A percentile compares a stretch with the other conserved stretches of the same genome.
Conservation (phyloP, 2,329 filamentous ascomycete species). For the Pseudocercospora eumusae region DNA sequence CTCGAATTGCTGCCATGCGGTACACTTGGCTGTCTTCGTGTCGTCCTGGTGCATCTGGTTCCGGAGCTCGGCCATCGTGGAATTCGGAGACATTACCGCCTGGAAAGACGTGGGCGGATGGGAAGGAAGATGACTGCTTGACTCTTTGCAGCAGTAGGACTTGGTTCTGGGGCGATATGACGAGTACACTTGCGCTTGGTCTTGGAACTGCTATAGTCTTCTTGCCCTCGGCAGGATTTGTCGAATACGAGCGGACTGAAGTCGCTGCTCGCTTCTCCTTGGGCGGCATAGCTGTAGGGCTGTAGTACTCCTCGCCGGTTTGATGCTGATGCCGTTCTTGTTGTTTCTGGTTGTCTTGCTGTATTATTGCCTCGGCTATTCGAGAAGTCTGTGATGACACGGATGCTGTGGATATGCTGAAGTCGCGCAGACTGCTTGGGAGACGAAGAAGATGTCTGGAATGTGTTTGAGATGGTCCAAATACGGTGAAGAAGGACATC, state of each 20-base stretch:
- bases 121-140: constrained; percentile 77
- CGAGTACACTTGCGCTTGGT: constrained; percentile 73
- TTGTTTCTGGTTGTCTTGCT: constrained; percentile 6
- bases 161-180: constrained; percentile 84
- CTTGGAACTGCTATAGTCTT: constrained; percentile 53
- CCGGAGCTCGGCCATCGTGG: constrained; percentile 69
- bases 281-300: constrained; percentile 9
- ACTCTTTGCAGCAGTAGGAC: constrained; percentile 86
- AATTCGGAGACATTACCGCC: constrained; percentile 78
- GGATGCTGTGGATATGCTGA: background rate
- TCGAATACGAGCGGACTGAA: constrained; percentile 19
- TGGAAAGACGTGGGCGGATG: constrained; percentile 92
- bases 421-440: background rate
- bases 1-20: constrained; percentile 78
- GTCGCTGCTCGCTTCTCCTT: constrained; percentile 21
- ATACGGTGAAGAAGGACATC: background rate
- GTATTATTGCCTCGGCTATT: constrained; percentile 11
- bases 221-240: constrained; percentile 32
- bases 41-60: constrained; percentile 53
- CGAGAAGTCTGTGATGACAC: background rate
- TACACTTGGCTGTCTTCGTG: constrained; percentile 75
- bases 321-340: constrained; percentile 4
- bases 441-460: background rate
- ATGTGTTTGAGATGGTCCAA: background rate
- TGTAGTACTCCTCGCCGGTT: constrained; percentile 2